Base-by-base conservation (phyloP, 1,139 yeast species). In the Hansenula sp. region DNA sequence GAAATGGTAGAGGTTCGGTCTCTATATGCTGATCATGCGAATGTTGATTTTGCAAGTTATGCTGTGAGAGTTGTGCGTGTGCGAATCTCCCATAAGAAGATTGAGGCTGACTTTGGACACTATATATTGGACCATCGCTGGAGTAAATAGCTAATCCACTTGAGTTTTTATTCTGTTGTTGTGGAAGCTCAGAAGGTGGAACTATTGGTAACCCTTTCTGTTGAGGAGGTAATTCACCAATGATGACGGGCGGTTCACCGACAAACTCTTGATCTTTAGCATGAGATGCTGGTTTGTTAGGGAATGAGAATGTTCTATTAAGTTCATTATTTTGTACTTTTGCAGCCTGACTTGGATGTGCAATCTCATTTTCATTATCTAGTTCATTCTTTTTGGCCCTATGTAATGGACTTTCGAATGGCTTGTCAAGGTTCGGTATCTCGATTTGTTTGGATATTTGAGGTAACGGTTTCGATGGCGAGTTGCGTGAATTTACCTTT, bases 271-370 rank as follows among this genome's bases (percentile, higher is more conserved):
- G n/a, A n/a, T n/a, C n/a, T 16, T 33, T 24, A 18, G 8, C 16
- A 10, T 25, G 19, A 13, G 38, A 18, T 28, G 9, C 4, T 13
- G 32, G 15, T 27, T 11, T 8, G 37, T 38, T 19, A 17, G 61
- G 60, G 43, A 55, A 56, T 5, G 57, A 47, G 42, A 56, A 58
- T 8, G 39, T 41, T 38, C 43, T 47, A 41, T 58, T 54, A 19
- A 58, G 42, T 16, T 43, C 37, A 32, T 57, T 57, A 33, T 57
- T 49, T 35, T 41, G 52, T 31, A 36, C 40, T 41, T 44, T 48
- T 2, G 60, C 60, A 7, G 53, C 55, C 3, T 46, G 45, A 36
- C 60, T 56, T 44, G 61, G 61, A 28, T 55, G 49, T 10, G 41
- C 21, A 21, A 58, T 53, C 29, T 50, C 59, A 9, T 35, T 24